These are phyloP conservation scores for Colletotrichum sp. DNA, from an alignment of 2,329 filamentous ascomycete species.

Conservation along the genomic window DNA sequence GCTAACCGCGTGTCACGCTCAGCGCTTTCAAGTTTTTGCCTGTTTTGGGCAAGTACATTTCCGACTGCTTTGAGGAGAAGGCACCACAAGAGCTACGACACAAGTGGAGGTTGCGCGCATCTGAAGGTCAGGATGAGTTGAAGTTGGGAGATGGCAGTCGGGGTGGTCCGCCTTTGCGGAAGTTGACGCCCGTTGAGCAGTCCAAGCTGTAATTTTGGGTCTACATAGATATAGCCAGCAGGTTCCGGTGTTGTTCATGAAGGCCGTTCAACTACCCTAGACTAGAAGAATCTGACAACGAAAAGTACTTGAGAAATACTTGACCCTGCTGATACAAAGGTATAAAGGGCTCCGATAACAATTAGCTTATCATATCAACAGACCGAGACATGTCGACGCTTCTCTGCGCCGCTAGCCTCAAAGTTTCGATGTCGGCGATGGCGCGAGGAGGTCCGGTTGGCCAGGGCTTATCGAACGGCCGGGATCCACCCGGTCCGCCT, in stretches of 20 bases:
- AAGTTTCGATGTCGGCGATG: not conserved
- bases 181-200: slow-evolving; percentile 27
- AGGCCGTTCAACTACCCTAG: too few relatives aligned
- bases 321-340: too few relatives aligned
- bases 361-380: accelerated
- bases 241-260: too few relatives aligned
- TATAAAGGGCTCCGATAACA: too few relatives aligned
- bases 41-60: slow-evolving; percentile 29
- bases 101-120: slow-evolving; percentile 33
- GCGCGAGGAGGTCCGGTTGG: not conserved
- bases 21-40: slow-evolving; percentile 32
- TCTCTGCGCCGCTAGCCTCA: not conserved
- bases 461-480: not conserved
- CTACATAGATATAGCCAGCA: not conserved
- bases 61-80: slow-evolving; percentile 37
- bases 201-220: slow-evolving; percentile 26
- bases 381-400: accelerated
- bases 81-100: slow-evolving; percentile 28
- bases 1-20: not conserved
- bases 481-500: not conserved
- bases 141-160: slow-evolving; percentile 35
- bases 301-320: too few relatives aligned
- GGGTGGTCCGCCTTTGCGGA: slow-evolving; percentile 30
- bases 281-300: too few relatives aligned
- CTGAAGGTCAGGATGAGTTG: not conserved